These are phyloP conservation scores for Zizania palustris DNA, from an alignment of 202 grass and related monocot genomes.

Conservation along the genomic window DNA sequence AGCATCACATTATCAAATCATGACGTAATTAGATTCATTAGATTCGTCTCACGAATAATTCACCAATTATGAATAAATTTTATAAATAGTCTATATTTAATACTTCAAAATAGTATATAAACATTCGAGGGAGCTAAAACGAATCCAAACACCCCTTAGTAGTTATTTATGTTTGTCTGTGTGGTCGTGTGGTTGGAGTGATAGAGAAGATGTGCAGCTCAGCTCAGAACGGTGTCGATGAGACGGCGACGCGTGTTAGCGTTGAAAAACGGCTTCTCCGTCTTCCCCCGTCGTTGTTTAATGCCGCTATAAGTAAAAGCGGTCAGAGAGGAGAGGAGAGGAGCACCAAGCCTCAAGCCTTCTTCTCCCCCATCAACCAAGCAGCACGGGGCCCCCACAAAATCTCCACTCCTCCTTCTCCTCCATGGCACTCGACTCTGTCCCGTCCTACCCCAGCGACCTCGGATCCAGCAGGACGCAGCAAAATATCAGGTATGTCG, in stretches of 20 bases:
- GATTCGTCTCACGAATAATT: no score
- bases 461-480: conserved; percentile 42
- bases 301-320: conserved; percentile 50
- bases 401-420: conserved; percentile 18
- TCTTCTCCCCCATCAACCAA: conserved; percentile 11
- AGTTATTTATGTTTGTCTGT: no score
- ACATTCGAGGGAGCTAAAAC: no score
- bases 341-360: conserved; percentile 9
- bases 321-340: conserved; percentile 26
- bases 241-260: conserved; percentile 45
- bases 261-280: conserved; percentile 32
- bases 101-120: no score
- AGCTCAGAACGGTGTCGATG: not conserved
- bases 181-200: no score
- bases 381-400: conserved; percentile 14
- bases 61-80: no score
- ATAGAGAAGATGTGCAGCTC: not conserved
- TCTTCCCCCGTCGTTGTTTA: conserved; percentile 51
- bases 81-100: no score
- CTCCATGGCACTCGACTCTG: conserved; percentile 55
- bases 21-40: no score
- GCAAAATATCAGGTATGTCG: conserved; percentile 42
- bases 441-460: conserved; percentile 22
- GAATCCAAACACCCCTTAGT: no score
- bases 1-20: no score